Evolutionary conservation across 352 stramenopile genomes (phyloP), one percentile per base, ranked within the genome.

Genomic region (Globisporangium ultimum): DNA sequence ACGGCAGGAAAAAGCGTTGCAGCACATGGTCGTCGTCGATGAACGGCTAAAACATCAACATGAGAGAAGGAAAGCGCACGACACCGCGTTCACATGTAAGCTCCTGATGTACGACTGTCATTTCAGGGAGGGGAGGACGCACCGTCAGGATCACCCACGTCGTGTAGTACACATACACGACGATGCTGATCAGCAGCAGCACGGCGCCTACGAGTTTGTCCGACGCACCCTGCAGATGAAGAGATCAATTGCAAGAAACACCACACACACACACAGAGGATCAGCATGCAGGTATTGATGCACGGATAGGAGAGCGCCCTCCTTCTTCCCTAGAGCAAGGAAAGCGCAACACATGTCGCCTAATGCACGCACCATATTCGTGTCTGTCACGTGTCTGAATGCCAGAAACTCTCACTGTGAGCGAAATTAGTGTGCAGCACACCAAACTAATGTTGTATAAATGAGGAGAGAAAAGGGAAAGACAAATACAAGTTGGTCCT

Each of bases 121-220:
- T 36, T 36, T 36, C 1, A 6, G 7, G 28, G 8, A 10, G 8
- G 28, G 28, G 9, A 36, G 28, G 7, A 36, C 65, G 45, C 71
- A 97, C 89, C 82, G 89, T 89, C 46, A 97, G 72, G 62, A 97
- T 76, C 49, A 97, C 89, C 89, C 89, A 97, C 18, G 87, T 65
- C 21, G 84, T 96, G 78, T 97, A 97, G 71, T 97, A 97, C n/a
- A 93, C 73, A 63, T 94, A 97, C 42, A 93, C 81, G 21, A 86
- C 60, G 55, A 96, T 69, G 66, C 81, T 94, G 42, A 94, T 71
- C 21, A 81, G 64, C 58, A 97, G 74, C 49, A 97, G 66, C 45
- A 87, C 74, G 43, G 80, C 59, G 8, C 89, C 89, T n/a, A 89
- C 79, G 22, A 67, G 63, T 61, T 96, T 91, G 50, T 97, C 89